Conservation (phyloP, 202 grass and related monocot species). For the Eragrostis tef region DNA sequence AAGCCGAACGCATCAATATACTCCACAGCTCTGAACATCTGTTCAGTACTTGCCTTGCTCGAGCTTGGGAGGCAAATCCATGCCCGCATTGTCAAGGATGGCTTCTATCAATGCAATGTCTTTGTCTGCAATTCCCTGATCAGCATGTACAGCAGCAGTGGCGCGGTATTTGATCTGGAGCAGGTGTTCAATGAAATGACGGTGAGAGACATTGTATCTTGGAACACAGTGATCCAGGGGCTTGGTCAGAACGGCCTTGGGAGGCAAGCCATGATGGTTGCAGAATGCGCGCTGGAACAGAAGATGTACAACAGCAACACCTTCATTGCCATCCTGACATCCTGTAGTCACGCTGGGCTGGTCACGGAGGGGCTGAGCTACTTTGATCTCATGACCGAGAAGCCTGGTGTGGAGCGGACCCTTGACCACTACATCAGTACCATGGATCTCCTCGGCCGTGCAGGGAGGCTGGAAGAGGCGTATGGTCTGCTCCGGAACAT, state of each 20-base stretch:
- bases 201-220: conserved; percentile 44
- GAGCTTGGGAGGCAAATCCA: conserved; percentile 60
- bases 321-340: conserved; percentile 62
- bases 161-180: conserved; percentile 38
- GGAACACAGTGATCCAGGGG: conserved; percentile 69
- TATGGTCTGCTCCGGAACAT: conserved; percentile 49
- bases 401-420: conserved; percentile 55
- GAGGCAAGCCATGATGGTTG: conserved; percentile 49
- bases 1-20: conserved; percentile 45
- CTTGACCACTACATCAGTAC: conserved; percentile 63
- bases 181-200: conserved; percentile 56
- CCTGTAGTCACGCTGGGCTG: conserved; percentile 63
- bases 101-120: conserved; percentile 29
- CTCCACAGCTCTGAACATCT: conserved; percentile 53
- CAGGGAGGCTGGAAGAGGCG: conserved; percentile 57
- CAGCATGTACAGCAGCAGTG: conserved; percentile 64
- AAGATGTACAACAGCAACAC: conserved; percentile 60
- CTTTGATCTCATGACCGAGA: conserved; percentile 60
- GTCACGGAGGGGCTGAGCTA: conserved; percentile 62
- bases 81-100: conserved; percentile 36
- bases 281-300: conserved; percentile 48
- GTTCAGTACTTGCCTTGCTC: conserved; percentile 47
- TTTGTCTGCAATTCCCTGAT: conserved; percentile 63
- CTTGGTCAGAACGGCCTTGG: conserved; percentile 61
- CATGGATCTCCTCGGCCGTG: conserved; percentile 63